Evolutionary conservation across 208 protist genomes (phyloP).

Genomic region (Trypanosomatidae sp.): DNA sequence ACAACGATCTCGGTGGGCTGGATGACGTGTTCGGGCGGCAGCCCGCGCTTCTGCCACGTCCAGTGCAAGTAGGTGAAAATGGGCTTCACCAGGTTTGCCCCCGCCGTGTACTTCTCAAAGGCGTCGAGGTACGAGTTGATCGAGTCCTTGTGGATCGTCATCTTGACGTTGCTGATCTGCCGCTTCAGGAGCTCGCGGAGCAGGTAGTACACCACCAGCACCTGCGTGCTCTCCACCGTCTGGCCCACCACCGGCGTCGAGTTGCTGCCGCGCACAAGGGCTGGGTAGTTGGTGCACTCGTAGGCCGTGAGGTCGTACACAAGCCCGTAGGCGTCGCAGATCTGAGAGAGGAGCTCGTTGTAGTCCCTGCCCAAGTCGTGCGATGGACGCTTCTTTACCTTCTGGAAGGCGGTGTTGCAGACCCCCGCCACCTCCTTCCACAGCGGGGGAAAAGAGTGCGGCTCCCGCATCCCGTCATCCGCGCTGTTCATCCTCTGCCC

Average conservation of each 20-base stretch:
- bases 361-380: constrained; percentile 40
- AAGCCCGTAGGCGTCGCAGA: constrained; percentile 43
- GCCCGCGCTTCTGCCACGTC: constrained; percentile 75
- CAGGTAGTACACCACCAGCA: constrained; percentile 82
- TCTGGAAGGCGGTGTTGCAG: constrained; percentile 33
- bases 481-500: too few relatives aligned
- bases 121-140: constrained; percentile 55
- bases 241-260: constrained; percentile 52
- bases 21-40: constrained; percentile 70
- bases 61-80: constrained; percentile 85
- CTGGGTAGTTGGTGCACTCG: constrained; percentile 63
- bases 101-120: constrained; percentile 67
- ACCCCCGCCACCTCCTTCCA: constrained; percentile 35
- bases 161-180: constrained; percentile 39
- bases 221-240: constrained; percentile 65
- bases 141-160: constrained; percentile 25
- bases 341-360: constrained; percentile 36
- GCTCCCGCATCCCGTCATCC: too few relatives aligned
- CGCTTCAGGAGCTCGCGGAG: constrained; percentile 73
- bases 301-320: constrained; percentile 64
- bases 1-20: constrained; percentile 72
- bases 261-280: constrained; percentile 54
- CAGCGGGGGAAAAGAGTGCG: constrained; percentile 40
- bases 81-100: constrained; percentile 62
- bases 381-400: constrained; percentile 29